A percentile compares a stretch with the other conserved stretches of the same genome.
Conservation (phyloP, 2,329 filamentous ascomycete species). For the Fulvia fulva region DNA sequence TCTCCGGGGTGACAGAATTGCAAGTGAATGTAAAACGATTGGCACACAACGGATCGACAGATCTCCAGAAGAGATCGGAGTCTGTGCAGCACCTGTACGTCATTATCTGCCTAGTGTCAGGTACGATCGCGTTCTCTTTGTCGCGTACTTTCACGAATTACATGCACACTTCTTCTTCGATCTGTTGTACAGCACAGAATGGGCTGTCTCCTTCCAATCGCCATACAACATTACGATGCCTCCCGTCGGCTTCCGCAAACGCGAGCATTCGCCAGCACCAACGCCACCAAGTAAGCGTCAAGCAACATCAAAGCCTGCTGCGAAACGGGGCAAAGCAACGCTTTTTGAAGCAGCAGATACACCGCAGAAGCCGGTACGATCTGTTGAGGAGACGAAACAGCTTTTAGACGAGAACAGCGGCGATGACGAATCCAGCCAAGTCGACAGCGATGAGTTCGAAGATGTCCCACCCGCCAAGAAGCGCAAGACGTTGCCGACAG, state of each 20-base stretch:
- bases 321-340: slow-evolving; percentile 34
- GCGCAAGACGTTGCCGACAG: slow-evolving; percentile 37
- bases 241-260: slow-evolving; percentile 64
- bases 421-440: slow-evolving; percentile 39
- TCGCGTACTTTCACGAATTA: neutral
- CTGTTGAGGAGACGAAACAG: slow-evolving; percentile 30
- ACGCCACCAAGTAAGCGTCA: slow-evolving; percentile 33
- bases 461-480: slow-evolving; percentile 43
- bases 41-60: slow-evolving; percentile 2
- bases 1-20: too few species aligned
- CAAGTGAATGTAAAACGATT: neutral
- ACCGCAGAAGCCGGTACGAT: slow-evolving; percentile 26
- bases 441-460: slow-evolving; percentile 49
- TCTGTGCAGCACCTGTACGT: slow-evolving; percentile 1
- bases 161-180: neutral
- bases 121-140: slow-evolving; percentile 1
- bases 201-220: too few species aligned
- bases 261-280: slow-evolving; percentile 51
- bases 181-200: neutral
- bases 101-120: slow-evolving; percentile 1
- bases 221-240: too few species aligned
- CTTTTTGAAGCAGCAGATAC: slow-evolving; percentile 46
- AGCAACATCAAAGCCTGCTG: slow-evolving; percentile 24
- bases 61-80: neutral
- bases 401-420: slow-evolving; percentile 38